Evolutionary conservation across 495 filamentous ascomycete species (phyloP), one percentile per base, ranked within the genome.

Genomic region (Penicillium macrosclerotiorum): DNA sequence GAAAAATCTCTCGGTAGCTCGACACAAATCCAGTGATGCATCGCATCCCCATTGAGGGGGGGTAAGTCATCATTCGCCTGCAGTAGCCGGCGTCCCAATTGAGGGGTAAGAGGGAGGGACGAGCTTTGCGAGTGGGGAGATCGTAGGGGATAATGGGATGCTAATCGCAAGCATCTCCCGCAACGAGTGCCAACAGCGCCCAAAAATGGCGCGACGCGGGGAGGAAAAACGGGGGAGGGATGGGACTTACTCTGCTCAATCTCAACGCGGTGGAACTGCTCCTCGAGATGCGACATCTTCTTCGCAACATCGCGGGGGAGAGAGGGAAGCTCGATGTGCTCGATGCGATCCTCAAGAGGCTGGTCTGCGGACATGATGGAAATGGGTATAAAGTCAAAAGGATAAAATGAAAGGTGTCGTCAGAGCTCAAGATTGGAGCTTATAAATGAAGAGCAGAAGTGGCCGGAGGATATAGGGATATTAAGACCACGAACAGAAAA

Each of bases 241-340:
- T 38, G 37, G 33, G 41, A 71, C 71, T 47, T 60, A 74, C 71
- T 29, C 51, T 69, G 63, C 45, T 73, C 68, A 48, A 73, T 53
- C 51, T 71, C 68, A 6, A 60, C 64, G 23, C 63, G 60, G 23
- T 48, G 20, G 24, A 71, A 71, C 52, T 71, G 47, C 54, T 73
- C 59, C 53, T 73, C 60, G 13, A 74, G 30, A 9, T 60, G 24
- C 18, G 58, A 36, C 31, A 74, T 66, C 55, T 73, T 57, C 37
- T 39, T 57, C 44, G 45, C 49, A 8, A 55, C 54, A 37, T 65
- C 58, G 30, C 57, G 48, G 9, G 68, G 60, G 38, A 72, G 53
- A 30, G 42, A 39, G 30, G 71, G 63, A 23, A 57, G 20, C 49
- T 68, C 56, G 49, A 71, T 37, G 45, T 61, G 66, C 34, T 69